Evolutionary conservation across 2,329 filamentous ascomycete species (phyloP).

Genomic region (Xylaria hypoxylon): DNA sequence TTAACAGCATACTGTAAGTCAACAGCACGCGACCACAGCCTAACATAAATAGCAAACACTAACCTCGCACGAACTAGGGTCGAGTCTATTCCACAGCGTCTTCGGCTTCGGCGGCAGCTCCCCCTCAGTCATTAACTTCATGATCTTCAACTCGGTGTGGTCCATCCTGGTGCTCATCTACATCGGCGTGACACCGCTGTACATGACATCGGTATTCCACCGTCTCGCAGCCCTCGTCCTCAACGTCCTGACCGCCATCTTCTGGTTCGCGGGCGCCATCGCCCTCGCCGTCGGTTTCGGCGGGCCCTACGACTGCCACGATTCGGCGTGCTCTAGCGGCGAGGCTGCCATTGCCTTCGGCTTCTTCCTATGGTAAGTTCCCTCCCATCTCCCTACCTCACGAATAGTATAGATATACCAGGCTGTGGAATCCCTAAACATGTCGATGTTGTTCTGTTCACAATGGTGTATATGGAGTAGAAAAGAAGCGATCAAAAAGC

Average conservation of each 20-base stretch:
- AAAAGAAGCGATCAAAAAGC: neutral
- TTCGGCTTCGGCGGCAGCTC: slow-evolving; percentile 49
- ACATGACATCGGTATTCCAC: slow-evolving; percentile 71
- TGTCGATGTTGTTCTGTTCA: no score
- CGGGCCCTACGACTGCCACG: slow-evolving; percentile 64
- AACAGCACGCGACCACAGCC: neutral
- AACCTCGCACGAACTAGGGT: slow-evolving; percentile 58
- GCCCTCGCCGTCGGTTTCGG: slow-evolving; percentile 76
- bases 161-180: slow-evolving; percentile 78
- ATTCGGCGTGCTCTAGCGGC: slow-evolving; percentile 67
- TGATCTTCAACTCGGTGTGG: slow-evolving; percentile 84
- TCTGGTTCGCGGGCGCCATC: slow-evolving; percentile 91
- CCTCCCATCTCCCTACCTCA: neutral
- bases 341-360: slow-evolving; percentile 75
- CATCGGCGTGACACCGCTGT: slow-evolving; percentile 74
- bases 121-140: slow-evolving; percentile 75
- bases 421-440: neutral
- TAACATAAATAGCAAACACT: neutral
- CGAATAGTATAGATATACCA: neutral
- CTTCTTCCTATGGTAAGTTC: slow-evolving; percentile 68
- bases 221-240: slow-evolving; percentile 73
- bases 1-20: slow-evolving; percentile 77
- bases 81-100: slow-evolving; percentile 59
- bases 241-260: slow-evolving; percentile 80
- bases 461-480: neutral